phyloP scores from a whole-genome alignment of 129 eudicot species.

The Flaveria trinervia region DNA sequence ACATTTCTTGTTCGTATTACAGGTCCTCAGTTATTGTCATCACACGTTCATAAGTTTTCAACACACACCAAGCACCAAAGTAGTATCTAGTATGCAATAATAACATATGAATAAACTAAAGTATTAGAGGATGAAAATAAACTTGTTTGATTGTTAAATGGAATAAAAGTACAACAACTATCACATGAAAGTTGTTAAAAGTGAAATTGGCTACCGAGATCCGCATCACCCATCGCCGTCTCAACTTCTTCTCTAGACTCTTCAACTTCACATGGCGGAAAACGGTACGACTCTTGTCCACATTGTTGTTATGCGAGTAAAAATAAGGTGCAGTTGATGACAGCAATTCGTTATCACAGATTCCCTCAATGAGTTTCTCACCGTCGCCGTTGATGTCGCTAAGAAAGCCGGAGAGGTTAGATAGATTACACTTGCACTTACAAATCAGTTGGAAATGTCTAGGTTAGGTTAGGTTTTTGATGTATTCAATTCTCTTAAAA shows the following conservation, averaged over 20 bases:
- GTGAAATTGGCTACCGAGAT: neutral
- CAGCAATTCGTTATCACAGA: conserved; percentile 28
- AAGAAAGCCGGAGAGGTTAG: conserved; percentile 91
- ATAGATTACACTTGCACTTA: conserved; percentile 13
- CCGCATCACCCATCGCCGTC: neutral
- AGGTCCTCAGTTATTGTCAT: too few relatives aligned
- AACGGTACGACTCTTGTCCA: conserved; percentile 18
- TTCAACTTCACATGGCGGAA: neutral
- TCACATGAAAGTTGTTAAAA: too few relatives aligned
- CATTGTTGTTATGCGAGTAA: neutral
- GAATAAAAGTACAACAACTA: too few relatives aligned
- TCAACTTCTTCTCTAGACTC: neutral
- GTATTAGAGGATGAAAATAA: too few relatives aligned
- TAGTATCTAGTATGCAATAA: too few relatives aligned
- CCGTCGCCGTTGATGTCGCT: conserved; percentile 84
- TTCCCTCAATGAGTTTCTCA: conserved; percentile 56
- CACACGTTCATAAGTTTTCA: too few relatives aligned
- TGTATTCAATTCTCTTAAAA: neutral
- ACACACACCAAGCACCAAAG: too few relatives aligned
- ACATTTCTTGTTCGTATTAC: too few relatives aligned
- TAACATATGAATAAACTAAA: too few relatives aligned
- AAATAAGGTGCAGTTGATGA: neutral
- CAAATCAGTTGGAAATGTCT: neutral
- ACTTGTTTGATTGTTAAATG: too few relatives aligned
- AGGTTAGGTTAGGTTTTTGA: neutral